These are phyloP conservation scores for Trametes sanguinea DNA, from an alignment of 768 basidiomycete genomes.

Conservation along the genomic window DNA sequence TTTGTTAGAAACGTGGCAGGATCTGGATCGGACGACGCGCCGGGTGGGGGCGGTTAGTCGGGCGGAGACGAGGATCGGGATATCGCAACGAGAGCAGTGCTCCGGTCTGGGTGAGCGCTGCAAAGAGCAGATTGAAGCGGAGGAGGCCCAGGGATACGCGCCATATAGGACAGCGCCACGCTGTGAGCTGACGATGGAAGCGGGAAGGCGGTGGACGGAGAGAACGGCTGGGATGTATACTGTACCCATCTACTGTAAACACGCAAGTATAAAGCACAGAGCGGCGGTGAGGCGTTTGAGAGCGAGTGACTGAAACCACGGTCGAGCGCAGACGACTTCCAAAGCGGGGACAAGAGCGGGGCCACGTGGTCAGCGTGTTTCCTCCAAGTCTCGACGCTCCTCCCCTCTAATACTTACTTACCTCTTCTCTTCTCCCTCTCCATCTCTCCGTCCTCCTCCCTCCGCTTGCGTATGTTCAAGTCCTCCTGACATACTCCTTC, in stretches of 20 bases:
- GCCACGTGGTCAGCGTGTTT: constrained; percentile 11
- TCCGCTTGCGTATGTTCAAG: background rate
- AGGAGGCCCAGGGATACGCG: no score
- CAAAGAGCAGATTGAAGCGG: no score
- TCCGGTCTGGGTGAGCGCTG: no score
- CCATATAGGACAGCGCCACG: no score
- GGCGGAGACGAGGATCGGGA: no score
- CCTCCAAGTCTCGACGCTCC: background rate
- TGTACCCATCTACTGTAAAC: no score
- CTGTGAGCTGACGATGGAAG: no score
- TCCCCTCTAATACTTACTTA: background rate
- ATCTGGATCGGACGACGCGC: no score
- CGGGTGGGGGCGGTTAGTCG: no score
- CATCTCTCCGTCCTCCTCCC: constrained; percentile 1
- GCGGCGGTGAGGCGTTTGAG: constrained; percentile 2
- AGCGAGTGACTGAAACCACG: constrained; percentile 9
- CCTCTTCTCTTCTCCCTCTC: background rate
- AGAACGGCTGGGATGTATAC: no score
- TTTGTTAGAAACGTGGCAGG: no score
- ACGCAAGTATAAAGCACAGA: constrained; percentile 2
- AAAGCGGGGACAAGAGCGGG: constrained; percentile 23
- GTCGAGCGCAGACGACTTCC: background rate
- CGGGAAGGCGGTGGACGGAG: background rate
- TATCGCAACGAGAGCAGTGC: no score
- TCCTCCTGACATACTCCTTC: background rate